Evolutionary conservation across 2,329 filamentous ascomycete species (phyloP).

Genomic region (Talaromyces pinophilus): DNA sequence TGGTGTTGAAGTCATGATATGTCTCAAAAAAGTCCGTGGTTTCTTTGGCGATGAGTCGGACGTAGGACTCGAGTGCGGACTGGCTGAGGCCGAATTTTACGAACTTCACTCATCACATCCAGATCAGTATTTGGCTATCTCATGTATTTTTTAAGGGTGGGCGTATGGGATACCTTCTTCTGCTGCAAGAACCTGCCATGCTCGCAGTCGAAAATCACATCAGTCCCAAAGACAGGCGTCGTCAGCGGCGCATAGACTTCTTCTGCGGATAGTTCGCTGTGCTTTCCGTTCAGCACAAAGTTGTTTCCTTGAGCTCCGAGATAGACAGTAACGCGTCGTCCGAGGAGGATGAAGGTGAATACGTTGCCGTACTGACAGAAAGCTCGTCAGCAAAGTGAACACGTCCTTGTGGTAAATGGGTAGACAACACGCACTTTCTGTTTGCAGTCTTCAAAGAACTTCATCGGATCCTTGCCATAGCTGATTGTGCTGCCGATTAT

Average conservation of each 20-base stretch:
- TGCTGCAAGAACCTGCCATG: conserved; percentile 94
- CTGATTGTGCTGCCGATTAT: conserved; percentile 48
- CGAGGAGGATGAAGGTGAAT: conserved; percentile 85
- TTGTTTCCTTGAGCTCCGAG: conserved; percentile 82
- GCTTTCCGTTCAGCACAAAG: conserved; percentile 87
- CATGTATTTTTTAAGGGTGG: background rate
- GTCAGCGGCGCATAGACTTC: conserved; percentile 81
- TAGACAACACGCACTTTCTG: conserved; percentile 62
- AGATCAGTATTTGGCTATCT: background rate
- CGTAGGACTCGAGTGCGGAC: conserved; percentile 68
- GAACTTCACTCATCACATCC: conserved; percentile 42
- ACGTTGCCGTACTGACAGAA: conserved; percentile 73
- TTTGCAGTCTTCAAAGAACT: conserved; percentile 73
- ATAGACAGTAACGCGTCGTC: conserved; percentile 85
- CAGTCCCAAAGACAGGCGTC: conserved; percentile 72
- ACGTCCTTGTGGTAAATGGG: background rate
- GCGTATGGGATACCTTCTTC: conserved; percentile 68
- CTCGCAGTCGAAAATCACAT: conserved; percentile 88
- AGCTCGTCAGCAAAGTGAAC: too few species aligned
- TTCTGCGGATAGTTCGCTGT: conserved; percentile 85
- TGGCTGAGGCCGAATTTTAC: conserved; percentile 66
- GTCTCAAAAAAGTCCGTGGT: conserved; percentile 71
- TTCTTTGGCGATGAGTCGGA: conserved; percentile 75
- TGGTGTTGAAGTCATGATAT: conserved; percentile 59
- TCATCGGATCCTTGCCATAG: conserved; percentile 64